Base-by-base conservation (phyloP, 352 stramenopile species). In the Thraustochytrium striatum region DNA sequence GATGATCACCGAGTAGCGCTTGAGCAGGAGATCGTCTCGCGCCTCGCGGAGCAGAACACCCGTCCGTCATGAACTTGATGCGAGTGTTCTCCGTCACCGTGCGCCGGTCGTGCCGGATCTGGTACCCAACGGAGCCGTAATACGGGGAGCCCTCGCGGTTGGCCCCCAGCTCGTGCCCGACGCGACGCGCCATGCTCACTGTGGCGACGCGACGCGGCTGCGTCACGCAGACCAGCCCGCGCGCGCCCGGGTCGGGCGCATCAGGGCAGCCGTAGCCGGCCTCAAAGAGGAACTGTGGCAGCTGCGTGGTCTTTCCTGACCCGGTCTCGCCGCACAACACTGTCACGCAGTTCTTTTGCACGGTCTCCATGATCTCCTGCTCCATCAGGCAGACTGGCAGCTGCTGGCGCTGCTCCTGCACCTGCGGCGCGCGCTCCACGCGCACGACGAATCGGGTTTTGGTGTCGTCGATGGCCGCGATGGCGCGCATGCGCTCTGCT, bases 31-130 rank as follows among this genome's bases (percentile, higher is more conserved):
- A 69, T 88, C 85, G 1, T 70, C 39, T 41, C 83, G 57, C 5
- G 83, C 82, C 73, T 87, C 96, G 83, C 96, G 93, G n/a, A 99
- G 86, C 44, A 99, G 84, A 75, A 99, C 98, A 79, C 96, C n/a
- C 96, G 83, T 99, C 96, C 3, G 96, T 99, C 95, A 99, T 98
- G 84, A 99, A 99, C 85, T 99, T 98, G 61, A 99, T 88, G 7
- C 89, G 88, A 19, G 93, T 99, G 28, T 89, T 82, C 30, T 88
- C 69, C 36, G 91, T 90, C 7, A 98, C 85, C 43, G 97, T 94
- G 57, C 91, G 91, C 3, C 87, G 91, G 85, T 99, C 97, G 83
- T 99, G 98, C 80, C 96, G 92, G 39, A 98, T 99, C 85, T 98
- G 93, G 86, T 99, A 99, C 3, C 93, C 92, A 8, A 99, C 95